Evolutionary conservation across 768 basidiomycete genomes (phyloP).

Genomic region (Amanita rimosa): DNA sequence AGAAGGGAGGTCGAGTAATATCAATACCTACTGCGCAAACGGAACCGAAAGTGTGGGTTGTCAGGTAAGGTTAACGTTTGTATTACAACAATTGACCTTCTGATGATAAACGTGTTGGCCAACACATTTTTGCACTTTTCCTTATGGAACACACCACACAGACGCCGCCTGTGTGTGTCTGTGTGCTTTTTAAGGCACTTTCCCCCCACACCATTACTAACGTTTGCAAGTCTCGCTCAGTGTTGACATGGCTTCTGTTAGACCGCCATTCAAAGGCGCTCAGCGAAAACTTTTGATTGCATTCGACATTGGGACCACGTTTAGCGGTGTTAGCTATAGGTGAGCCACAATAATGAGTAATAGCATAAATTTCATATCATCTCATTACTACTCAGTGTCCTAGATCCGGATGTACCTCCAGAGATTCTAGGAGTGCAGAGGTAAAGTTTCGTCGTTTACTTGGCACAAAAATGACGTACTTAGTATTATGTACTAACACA

Average conservation of each 20-base stretch:
- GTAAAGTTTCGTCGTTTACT: slow-evolving; percentile 15
- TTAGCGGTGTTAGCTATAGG: slow-evolving; percentile 36
- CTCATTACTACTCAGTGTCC: slow-evolving; percentile 14
- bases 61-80: not conserved
- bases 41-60: not conserved
- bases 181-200: not conserved
- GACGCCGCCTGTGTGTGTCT: not conserved
- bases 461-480: no score
- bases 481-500: not conserved
- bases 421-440: slow-evolving; percentile 28
- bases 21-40: not conserved
- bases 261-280: slow-evolving; percentile 28
- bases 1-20: not conserved
- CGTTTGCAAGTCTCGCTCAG: not conserved
- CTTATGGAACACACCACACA: not conserved
- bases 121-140: slow-evolving; percentile 4
- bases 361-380: not conserved
- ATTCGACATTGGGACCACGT: slow-evolving; percentile 43
- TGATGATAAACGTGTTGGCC: not conserved
- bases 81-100: not conserved
- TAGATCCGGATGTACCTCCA: slow-evolving; percentile 21
- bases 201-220: not conserved
- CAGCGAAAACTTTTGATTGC: slow-evolving; percentile 33
- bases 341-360: not conserved
- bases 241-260: slow-evolving; percentile 3